Base-by-base conservation (phyloP, 1,284 basidiomycete species). In the Afroboletus lepidellus region DNA sequence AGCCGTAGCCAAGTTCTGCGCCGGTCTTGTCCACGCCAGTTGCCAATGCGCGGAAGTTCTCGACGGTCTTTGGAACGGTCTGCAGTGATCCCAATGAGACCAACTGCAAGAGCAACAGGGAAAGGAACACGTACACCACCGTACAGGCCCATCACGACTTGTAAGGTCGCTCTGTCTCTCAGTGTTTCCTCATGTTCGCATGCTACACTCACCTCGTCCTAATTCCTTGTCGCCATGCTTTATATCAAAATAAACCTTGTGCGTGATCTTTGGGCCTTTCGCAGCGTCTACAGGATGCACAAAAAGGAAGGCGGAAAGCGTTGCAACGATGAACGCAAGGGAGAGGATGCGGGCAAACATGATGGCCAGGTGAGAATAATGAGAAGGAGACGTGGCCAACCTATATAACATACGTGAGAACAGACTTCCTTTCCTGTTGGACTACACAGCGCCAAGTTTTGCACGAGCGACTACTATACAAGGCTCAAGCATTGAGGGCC, bases 61-160 rank as follows among this genome's bases (percentile, higher is more conserved):
- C 95, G 39, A 90, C 95, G 8, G 97, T 93, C 71, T 95, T 96
- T n/a, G 96, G 96, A 41, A 95, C 92, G 42, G 91, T 92, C 89
- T 94, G 20, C 6, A 46, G 63, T 11, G 41, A 21, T 41, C 36
- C 18, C n/a, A n/a, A 54, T 65, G 36, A 62, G 51, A 55, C 41
- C 20, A 25, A n/a, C 21, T 18, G 25, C 6, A 8, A 27, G 21
- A 27, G 16, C 8, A 45, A 3, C 5, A 6, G 12, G 23, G 29
- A 30, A 16, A 15, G 11, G 15, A 33, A 23, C 6, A 70, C 74
- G 41, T 60, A 80, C 78, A 49, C 90, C 90, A 60, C 92, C 93
- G 65, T 89, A 94, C 41, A 96, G 83, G 63, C 92, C 93, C 61
- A 94, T 84, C 36, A 82, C 81, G 61, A 95, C 88, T 91, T 58